These are phyloP conservation scores for Osmanthus fragrans DNA, from an alignment of 257 asterid species.

Conservation along the genomic window DNA sequence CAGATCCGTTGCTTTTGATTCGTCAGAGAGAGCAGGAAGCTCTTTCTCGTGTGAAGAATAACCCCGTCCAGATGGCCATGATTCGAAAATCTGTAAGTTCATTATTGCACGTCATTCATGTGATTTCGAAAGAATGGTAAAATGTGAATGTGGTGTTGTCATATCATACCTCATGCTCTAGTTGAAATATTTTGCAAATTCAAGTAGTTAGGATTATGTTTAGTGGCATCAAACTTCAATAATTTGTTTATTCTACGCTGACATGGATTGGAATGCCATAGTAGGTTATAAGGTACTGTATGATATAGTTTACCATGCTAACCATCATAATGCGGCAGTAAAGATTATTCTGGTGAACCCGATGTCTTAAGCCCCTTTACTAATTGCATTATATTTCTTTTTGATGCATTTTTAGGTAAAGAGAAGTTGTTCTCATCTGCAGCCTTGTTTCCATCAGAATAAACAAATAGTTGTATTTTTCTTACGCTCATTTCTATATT, in stretches of 20 bases:
- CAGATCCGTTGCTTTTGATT: constrained; percentile 92
- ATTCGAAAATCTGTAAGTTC: constrained; percentile 86
- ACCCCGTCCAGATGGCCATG: constrained; percentile 94
- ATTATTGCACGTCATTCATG: constrained; percentile 1
- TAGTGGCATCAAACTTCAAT: neutral
- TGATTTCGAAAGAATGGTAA: constrained; percentile 3
- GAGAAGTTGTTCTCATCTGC: neutral
- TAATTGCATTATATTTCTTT: neutral
- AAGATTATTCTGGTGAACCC: neutral
- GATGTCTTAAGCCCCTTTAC: neutral
- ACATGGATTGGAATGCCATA: neutral
- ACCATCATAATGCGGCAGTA: neutral
- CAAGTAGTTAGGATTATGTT: neutral
- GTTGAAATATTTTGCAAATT: neutral
- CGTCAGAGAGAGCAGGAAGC: constrained; percentile 97
- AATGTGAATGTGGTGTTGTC: neutral
- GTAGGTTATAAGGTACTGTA: neutral
- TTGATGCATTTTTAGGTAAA: neutral
- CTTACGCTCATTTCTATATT: neutral
- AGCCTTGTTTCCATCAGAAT: neutral
- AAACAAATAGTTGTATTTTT: neutral
- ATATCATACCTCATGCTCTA: neutral
- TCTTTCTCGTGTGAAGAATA: constrained; percentile 86
- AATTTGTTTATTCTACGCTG: neutral
- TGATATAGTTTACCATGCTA: neutral